Conservation (phyloP, 306 rosid species). For the Rosa lucieae region DNA sequence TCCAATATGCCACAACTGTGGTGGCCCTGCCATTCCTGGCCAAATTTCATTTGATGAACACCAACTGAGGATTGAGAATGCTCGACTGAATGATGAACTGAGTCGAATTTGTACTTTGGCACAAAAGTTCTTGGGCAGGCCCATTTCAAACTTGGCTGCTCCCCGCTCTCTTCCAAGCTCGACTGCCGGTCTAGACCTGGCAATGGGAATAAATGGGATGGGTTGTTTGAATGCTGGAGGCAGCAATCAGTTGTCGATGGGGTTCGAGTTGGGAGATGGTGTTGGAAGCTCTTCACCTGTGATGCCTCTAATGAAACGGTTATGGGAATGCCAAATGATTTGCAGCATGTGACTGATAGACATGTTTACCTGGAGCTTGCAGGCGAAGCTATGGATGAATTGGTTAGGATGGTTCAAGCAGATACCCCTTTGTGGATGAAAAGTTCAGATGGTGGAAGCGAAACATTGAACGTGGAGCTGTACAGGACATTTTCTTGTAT, state of each 20-base stretch:
- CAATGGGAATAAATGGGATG: conserved; percentile 61
- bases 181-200: conserved; percentile 57
- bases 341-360: conserved; percentile 34
- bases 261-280: conserved; percentile 64
- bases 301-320: conserved; percentile 35
- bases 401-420: conserved; percentile 59
- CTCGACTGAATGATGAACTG: conserved; percentile 70
- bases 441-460: conserved; percentile 49
- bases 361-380: conserved; percentile 58
- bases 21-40: conserved; percentile 83
- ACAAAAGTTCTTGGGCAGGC: conserved; percentile 63
- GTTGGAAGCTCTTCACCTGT: conserved; percentile 27
- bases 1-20: conserved; percentile 71
- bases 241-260: conserved; percentile 44
- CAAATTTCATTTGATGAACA: conserved; percentile 77
- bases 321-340: conserved; percentile 42
- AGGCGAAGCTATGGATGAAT: conserved; percentile 71
- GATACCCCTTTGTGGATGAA: conserved; percentile 71
- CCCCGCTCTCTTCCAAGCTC: conserved; percentile 35
- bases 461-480: conserved; percentile 63
- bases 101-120: conserved; percentile 54
- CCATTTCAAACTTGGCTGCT: conserved; percentile 46
- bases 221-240: conserved; percentile 38
- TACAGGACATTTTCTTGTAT: conserved; percentile 50
- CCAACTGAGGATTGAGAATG: conserved; percentile 75